Evolutionary conservation across 1,284 basidiomycete genomes (phyloP).

Genomic region (Veloporphyrellus conicus): DNA sequence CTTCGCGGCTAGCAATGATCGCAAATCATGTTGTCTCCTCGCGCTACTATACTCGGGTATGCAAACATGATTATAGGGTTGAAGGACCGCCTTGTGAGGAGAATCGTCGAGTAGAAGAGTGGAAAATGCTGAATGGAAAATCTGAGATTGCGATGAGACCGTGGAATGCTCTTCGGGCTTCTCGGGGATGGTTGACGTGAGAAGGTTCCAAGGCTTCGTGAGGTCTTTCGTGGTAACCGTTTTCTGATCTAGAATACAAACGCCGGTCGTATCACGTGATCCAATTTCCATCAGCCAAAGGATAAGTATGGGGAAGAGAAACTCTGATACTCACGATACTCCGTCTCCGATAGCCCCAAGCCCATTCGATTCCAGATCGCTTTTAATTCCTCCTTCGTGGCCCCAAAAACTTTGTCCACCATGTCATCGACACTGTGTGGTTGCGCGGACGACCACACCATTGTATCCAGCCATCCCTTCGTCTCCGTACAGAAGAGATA

Average conservation of each 20-base stretch:
- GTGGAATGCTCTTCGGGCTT: background rate
- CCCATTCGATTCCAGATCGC: slow-evolving; percentile 79
- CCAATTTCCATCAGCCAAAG: background rate
- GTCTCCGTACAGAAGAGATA: slow-evolving; percentile 62
- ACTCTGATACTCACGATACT: slow-evolving; percentile 53
- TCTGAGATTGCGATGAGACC: slow-evolving; percentile 3
- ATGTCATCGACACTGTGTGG: slow-evolving; percentile 73
- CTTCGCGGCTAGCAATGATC: slow-evolving; percentile 14
- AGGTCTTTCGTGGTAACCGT: slow-evolving; percentile 75
- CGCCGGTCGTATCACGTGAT: slow-evolving; percentile 2
- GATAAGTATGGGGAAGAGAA: background rate
- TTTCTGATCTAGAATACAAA: slow-evolving; percentile 49
- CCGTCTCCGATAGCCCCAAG: slow-evolving; percentile 52
- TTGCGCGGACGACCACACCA: slow-evolving; percentile 86
- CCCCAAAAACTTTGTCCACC: slow-evolving; percentile 56
- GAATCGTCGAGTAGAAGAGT: slow-evolving; percentile 84
- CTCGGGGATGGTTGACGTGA: slow-evolving; percentile 12
- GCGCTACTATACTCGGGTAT: slow-evolving; percentile 60
- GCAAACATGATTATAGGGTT: slow-evolving; percentile 78
- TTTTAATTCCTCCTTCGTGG: slow-evolving; percentile 42
- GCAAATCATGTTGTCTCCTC: slow-evolving; percentile 46
- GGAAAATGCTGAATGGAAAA: slow-evolving; percentile 55
- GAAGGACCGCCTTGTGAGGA: slow-evolving; percentile 67
- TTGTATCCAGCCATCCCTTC: slow-evolving; percentile 64
- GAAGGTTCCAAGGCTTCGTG: slow-evolving; percentile 58